Base-by-base conservation (phyloP, 345 rosid genomes). In the Passiflora organensis region DNA sequence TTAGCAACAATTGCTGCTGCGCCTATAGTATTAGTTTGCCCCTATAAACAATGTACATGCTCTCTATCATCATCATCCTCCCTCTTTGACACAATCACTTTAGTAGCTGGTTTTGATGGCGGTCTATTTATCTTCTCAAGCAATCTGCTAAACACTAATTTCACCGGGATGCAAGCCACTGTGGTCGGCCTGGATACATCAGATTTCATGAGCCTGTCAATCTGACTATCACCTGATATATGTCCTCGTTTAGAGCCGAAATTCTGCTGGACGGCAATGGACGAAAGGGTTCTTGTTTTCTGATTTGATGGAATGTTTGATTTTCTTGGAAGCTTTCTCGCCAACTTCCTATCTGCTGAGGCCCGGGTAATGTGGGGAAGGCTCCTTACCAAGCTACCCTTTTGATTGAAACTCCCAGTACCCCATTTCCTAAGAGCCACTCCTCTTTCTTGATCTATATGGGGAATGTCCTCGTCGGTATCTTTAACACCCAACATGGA, bases 51-150 rank as follows among this genome's bases (percentile, higher is more conserved):
- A 65, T 62, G 32, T 65, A 74, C 72, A 68, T 37, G 65, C 39
- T 18, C 57, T 47, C 76, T 78, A 78, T 32, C 69, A 72, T 72
- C 59, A 63, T 71, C 75, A 24, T 75, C 66, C 66, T 67, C 82
- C 62, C 73, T 69, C 66, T 53, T 60, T 34, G 58, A 54, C 28
- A 51, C 46, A 23, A 56, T 43, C 71, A 55, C 55, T 75, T 84
- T 76, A 56, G 62, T 51, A 21, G 71, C 72, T 62, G 80, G 79
- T 71, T 76, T 81, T 60, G 89, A 83, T 34, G 95, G 96, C 13
- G 91, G 96, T 71, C 96, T 86, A 61, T 94, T 89, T 68, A 94
- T 94, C 83, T 94, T 94, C 89, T 89, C 99, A 16, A 89, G 96
- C 76, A 94, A 78, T 82, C 99, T 81, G 72, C 97, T 89, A 72